Percentiles rank a stretch among this genome's conserved stretches.
Conservation (phyloP, 805 yeast species). For the Yarrowia keelungensis region DNA sequence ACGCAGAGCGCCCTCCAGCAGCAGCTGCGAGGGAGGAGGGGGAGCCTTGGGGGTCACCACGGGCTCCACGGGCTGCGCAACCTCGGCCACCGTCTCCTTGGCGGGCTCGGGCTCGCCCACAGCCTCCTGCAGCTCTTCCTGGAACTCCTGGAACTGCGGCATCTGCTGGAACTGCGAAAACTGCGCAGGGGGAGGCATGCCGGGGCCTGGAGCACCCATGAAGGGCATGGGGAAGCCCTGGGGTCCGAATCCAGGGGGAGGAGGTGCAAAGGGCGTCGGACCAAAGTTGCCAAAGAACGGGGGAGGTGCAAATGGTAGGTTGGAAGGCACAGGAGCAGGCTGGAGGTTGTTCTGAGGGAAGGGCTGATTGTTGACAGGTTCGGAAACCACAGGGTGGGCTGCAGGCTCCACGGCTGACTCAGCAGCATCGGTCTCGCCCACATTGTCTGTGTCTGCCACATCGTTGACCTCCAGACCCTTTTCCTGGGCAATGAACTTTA, state of each 20-base stretch:
- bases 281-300: conserved; percentile 30
- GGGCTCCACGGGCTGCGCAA: conserved; percentile 9
- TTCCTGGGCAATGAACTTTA: conserved; percentile 47
- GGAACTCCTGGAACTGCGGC: conserved; percentile 35
- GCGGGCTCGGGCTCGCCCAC: conserved; percentile 12
- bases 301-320: conserved; percentile 34
- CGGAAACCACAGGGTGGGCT: background rate
- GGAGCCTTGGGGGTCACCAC: conserved; percentile 31
- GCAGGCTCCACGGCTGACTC: conserved; percentile 39
- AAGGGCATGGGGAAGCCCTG: conserved; percentile 38
- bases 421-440: conserved; percentile 44
- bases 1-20: conserved; percentile 14
- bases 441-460: background rate
- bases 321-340: conserved; percentile 13
- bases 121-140: conserved; percentile 32
- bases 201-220: conserved; percentile 8
- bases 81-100: background rate
- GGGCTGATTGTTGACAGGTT: background rate
- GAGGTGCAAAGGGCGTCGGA: conserved; percentile 10
- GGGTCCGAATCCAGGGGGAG: conserved; percentile 14
- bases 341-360: background rate
- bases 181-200: conserved; percentile 39
- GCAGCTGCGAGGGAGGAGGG: conserved; percentile 41
- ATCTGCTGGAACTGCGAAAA: conserved; percentile 29
- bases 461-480: conserved; percentile 43